Evolutionary conservation across 805 yeast species (phyloP).

Genomic region (Metschnikowia baotianmanensis): DNA sequence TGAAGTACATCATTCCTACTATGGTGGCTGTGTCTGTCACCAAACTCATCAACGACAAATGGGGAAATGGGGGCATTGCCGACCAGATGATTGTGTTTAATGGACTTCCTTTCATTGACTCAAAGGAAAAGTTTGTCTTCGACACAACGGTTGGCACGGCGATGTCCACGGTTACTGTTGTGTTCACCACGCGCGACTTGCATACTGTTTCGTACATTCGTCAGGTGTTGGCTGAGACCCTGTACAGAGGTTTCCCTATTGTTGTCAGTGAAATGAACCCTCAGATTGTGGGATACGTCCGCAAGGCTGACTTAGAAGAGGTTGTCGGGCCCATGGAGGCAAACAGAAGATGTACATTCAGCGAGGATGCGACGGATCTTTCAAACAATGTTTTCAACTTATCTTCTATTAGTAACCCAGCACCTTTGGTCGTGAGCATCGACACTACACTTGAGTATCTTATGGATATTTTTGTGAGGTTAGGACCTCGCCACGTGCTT

Average conservation of each 20-base stretch:
- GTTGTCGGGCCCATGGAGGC: conserved; percentile 9
- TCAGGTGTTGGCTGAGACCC: conserved; percentile 30
- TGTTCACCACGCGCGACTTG: conserved; percentile 34
- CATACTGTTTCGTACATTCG: conserved; percentile 35
- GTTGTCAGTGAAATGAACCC: conserved; percentile 39
- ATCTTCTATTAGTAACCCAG: conserved; percentile 41
- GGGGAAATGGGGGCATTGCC: conserved; percentile 86
- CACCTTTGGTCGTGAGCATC: conserved; percentile 61
- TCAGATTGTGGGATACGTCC: conserved; percentile 45
- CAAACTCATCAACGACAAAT: conserved; percentile 68
- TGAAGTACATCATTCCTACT: conserved; percentile 86
- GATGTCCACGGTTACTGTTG: conserved; percentile 49
- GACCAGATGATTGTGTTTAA: conserved; percentile 90
- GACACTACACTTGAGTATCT: conserved; percentile 57
- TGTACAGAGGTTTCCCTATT: conserved; percentile 53
- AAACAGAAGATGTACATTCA: conserved; percentile 19
- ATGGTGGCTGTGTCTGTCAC: conserved; percentile 95
- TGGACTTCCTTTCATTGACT: conserved; percentile 79
- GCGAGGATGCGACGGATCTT: neutral
- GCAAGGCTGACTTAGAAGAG: conserved; percentile 37
- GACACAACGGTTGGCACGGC: conserved; percentile 49
- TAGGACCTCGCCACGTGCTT: conserved; percentile 77
- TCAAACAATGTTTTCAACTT: conserved; percentile 20
- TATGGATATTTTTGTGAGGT: conserved; percentile 64
- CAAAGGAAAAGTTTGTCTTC: conserved; percentile 65